Evolutionary conservation across 768 basidiomycete genomes (phyloP).

Genomic region (Tricholoma furcatifolium): DNA sequence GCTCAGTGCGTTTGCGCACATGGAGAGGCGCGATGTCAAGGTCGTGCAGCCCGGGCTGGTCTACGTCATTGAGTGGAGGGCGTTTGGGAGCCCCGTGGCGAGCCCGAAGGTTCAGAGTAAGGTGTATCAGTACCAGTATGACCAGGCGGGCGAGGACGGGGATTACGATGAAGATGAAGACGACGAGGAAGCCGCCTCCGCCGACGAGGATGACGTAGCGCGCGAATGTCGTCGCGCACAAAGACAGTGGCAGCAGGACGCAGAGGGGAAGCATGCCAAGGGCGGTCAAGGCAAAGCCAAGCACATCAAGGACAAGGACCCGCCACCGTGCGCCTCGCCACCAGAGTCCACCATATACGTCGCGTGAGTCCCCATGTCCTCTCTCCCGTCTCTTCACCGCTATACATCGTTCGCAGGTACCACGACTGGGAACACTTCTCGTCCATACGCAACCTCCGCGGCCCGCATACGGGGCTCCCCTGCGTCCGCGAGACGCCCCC

Average conservation of each 20-base stretch:
- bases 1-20: conserved; percentile 87
- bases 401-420: conserved; percentile 46
- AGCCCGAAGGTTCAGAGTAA: conserved; percentile 2
- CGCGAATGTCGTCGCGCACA: conserved; percentile 44
- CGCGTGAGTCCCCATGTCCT: conserved; percentile 57
- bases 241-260: conserved; percentile 21
- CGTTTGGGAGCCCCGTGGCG: conserved; percentile 44
- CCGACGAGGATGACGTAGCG: conserved; percentile 30
- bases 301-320: conserved; percentile 16
- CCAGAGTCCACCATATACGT: conserved; percentile 63
- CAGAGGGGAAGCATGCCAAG: conserved; percentile 6
- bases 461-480: conserved; percentile 39
- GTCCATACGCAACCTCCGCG: conserved; percentile 79
- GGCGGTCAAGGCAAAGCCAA: neutral
- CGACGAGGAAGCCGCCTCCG: conserved; percentile 13
- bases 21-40: conserved; percentile 77
- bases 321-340: neutral
- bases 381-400: conserved; percentile 3
- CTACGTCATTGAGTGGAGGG: conserved; percentile 83
- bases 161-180: conserved; percentile 1
- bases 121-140: conserved; percentile 1
- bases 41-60: conserved; percentile 91
- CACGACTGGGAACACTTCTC: conserved; percentile 97
- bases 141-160: conserved; percentile 11
- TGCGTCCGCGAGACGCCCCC: conserved; percentile 39